phyloP scores from a whole-genome alignment of 257 asterid genomes.

The Nicotiana noctiflora region DNA sequence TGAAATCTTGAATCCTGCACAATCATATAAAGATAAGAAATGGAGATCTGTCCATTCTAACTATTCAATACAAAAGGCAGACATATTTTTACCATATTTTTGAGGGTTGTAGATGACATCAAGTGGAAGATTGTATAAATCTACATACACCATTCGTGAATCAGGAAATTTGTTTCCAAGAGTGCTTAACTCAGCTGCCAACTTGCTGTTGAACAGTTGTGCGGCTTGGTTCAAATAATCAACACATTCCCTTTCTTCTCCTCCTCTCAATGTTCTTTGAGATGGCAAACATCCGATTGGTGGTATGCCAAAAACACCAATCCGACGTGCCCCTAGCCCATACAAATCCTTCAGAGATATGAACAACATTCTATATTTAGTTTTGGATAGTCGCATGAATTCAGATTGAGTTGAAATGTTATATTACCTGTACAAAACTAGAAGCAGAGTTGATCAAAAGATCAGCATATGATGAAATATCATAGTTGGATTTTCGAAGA shows the following conservation, averaged over 20 bases:
- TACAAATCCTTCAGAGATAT: constrained; percentile 38
- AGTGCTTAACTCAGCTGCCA: constrained; percentile 26
- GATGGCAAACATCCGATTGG: constrained; percentile 77
- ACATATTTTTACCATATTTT: constrained; percentile 40
- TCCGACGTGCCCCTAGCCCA: constrained; percentile 41
- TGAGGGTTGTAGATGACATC: constrained; percentile 42
- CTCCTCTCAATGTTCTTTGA: constrained; percentile 64
- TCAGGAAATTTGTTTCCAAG: constrained; percentile 24
- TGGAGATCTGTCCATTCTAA: not conserved
- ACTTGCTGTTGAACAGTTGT: constrained; percentile 35
- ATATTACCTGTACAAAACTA: constrained; percentile 41
- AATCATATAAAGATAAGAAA: not conserved
- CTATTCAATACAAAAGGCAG: not conserved
- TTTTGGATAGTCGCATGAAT: not conserved
- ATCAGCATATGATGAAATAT: constrained; percentile 35
- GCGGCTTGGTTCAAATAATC: constrained; percentile 35
- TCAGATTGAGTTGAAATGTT: not conserved
- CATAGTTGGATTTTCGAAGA: constrained; percentile 27
- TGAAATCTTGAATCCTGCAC: constrained; percentile 10
- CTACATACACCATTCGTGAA: constrained; percentile 35
- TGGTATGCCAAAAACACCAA: constrained; percentile 47
- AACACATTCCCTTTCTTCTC: constrained; percentile 36
- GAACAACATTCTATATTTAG: not conserved
- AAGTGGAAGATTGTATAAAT: constrained; percentile 38
- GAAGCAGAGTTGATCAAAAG: constrained; percentile 45